Conservation (phyloP, 225 moss, liverwort and hornwort genomes). For the Ulota crispa region DNA sequence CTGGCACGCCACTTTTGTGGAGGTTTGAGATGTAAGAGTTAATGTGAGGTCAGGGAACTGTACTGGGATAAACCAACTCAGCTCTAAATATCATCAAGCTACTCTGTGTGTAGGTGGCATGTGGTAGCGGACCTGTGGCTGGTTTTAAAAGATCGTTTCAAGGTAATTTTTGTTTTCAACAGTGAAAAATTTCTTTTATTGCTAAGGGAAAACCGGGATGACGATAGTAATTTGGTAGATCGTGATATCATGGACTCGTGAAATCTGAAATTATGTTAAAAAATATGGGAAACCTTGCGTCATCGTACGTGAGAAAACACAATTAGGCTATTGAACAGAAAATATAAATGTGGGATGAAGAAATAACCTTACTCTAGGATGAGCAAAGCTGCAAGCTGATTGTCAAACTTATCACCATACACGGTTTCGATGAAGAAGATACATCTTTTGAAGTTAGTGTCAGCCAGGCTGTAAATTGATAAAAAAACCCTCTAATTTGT, state of each 20-base stretch:
- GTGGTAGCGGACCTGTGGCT: slow-evolving; percentile 34
- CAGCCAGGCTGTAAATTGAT: slow-evolving; percentile 7
- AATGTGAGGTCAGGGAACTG: not conserved
- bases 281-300: not conserved
- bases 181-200: slow-evolving; percentile 8
- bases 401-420: not conserved
- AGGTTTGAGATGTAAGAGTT: not conserved
- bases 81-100: slow-evolving; percentile 11
- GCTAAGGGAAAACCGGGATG: slow-evolving; percentile 7
- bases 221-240: not conserved
- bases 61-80: not conserved
- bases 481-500: not conserved
- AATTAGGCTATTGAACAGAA: not conserved
- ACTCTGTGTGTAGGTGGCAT: slow-evolving; percentile 40
- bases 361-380: not conserved
- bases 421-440: slow-evolving; percentile 3
- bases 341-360: not conserved
- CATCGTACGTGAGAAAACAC: not conserved
- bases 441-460: not conserved
- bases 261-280: not conserved
- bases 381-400: slow-evolving; percentile 15
- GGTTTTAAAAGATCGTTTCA: slow-evolving; percentile 52
- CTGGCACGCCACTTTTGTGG: not conserved
- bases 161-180: slow-evolving; percentile 16
- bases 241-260: slow-evolving; percentile 6